Conservation (phyloP, 306 rosid species). For the Dalbergia cochinchinensis region DNA sequence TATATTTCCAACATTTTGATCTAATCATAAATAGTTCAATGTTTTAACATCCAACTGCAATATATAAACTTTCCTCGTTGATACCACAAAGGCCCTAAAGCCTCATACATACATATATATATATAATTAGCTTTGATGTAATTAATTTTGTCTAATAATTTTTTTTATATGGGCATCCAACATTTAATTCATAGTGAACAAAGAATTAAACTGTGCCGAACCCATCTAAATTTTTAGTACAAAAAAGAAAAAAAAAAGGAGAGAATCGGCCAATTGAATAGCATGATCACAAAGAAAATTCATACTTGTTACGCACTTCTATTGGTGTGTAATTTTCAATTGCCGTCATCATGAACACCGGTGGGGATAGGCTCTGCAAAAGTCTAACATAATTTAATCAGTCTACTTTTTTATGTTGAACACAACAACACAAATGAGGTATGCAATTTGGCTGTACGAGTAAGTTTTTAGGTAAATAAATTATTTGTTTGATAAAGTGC, state of each 20-base stretch:
- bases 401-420: neutral
- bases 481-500: constrained; percentile 6
- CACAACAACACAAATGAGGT: constrained; percentile 15
- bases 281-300: constrained; percentile 2
- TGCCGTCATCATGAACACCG: neutral
- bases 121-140: constrained; percentile 9
- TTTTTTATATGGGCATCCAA: too few relatives aligned
- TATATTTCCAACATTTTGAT: neutral
- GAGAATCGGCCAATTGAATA: constrained; percentile 1
- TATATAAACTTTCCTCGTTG: neutral
- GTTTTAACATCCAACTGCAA: neutral
- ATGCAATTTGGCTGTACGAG: neutral
- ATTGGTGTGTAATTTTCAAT: neutral
- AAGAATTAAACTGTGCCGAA: too few relatives aligned
- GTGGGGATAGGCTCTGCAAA: neutral
- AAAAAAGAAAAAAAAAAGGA: neutral
- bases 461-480: neutral
- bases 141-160: neutral
- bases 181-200: too few relatives aligned
- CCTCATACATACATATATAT: too few relatives aligned
- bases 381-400: constrained; percentile 24
- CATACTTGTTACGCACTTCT: neutral
- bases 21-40: neutral
- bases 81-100: neutral
- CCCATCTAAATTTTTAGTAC: too few relatives aligned